Percentiles rank a stretch among this genome's conserved stretches.
Conservation (phyloP, 140 eudicot genomes). For the Flaveria floridana region DNA sequence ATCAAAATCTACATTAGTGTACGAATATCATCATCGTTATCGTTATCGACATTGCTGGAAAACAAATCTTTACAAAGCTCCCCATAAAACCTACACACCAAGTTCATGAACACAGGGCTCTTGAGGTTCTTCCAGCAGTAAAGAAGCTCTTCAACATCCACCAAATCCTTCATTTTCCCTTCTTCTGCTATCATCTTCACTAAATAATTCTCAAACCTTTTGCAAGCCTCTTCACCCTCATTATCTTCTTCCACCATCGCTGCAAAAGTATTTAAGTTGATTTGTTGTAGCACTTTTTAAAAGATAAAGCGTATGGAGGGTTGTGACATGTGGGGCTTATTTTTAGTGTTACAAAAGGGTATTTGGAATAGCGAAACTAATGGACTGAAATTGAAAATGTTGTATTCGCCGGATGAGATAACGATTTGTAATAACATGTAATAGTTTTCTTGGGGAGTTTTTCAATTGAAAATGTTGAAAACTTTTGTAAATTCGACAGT, state of each 20-base stretch:
- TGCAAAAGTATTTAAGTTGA: neutral
- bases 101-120: constrained; percentile 64
- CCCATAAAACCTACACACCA: constrained; percentile 82
- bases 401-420: too few species aligned
- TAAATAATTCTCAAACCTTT: constrained; percentile 73
- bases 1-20: neutral
- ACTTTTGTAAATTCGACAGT: too few species aligned
- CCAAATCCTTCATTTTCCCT: constrained; percentile 73
- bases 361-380: too few species aligned
- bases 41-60: neutral
- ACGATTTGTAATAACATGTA: too few species aligned
- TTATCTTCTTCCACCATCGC: constrained; percentile 30
- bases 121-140: constrained; percentile 82
- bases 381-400: too few species aligned
- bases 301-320: too few species aligned
- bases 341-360: too few species aligned
- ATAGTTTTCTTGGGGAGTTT: too few species aligned
- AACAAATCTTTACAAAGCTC: constrained; percentile 43
- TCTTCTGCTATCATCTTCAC: constrained; percentile 80
- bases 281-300: too few species aligned
- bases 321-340: too few species aligned
- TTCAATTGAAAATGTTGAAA: too few species aligned
- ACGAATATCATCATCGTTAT: constrained; percentile 6
- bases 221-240: constrained; percentile 58
- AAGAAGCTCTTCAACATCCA: constrained; percentile 82